Evolutionary conservation across 441 rosid species (phyloP), one percentile per base, ranked within the genome.

Genomic region (Erysimum cheiri): DNA sequence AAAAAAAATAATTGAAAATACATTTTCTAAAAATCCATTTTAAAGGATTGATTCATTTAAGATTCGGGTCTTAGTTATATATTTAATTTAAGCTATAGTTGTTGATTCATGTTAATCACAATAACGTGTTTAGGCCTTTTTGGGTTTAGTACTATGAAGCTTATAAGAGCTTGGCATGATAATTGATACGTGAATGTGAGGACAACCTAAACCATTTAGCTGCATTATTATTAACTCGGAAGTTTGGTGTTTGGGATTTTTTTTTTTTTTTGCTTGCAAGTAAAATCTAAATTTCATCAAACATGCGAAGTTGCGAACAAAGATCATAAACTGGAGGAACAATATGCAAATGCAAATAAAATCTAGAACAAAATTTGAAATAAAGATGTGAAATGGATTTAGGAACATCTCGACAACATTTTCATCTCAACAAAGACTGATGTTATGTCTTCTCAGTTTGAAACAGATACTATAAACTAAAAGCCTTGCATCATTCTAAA

Each of bases 401-500:
- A 56, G 29, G 29, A 44, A 32, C 37, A 62, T 43, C 56, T 43
- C 43, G 48, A 64, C 32, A 47, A 64, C 60, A 64, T 36, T 19
- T 19, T n/a, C 8, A 64, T 50, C 56, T 59, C 24, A 67, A 43
- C 44, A 43, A 62, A 35, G 15, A 17, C 57, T 31, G 41, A 10
- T 31, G 14, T 40, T 60, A 61, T 66, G 57, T 73, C 57, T 60
- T 33, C 8, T 67, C 57, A 74, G 69, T 67, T 52, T 60, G 11
- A 35, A 35, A 60, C 15, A 14, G 10, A 40, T 19, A 48, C 53
- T 49, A 50, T 5, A 60, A 35, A 40, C 57, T 26, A 60, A 12
- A 43, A 53, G n/a, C 29, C 60, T 62, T 62, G 8, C 70, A 75
- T 56, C 59, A 47, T 19, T 53, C 36, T 8, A 8, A 46, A 43